These are phyloP conservation scores for Entoloma clypeatum DNA, from an alignment of 1,284 basidiomycete species.

Conservation along the genomic window DNA sequence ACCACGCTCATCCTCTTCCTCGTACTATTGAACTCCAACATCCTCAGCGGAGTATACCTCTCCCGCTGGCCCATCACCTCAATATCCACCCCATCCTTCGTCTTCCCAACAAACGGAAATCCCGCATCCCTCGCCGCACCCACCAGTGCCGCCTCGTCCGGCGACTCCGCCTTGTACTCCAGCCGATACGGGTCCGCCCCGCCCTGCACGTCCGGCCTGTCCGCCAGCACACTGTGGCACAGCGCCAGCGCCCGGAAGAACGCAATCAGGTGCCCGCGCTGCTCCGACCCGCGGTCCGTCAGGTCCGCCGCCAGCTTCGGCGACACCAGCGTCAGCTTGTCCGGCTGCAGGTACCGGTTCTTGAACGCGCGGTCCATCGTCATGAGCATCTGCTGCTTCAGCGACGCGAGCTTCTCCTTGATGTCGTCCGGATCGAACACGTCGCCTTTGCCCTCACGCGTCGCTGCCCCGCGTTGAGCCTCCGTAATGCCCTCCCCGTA, in stretches of 20 bases:
- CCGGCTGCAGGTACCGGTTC: constrained; percentile 82
- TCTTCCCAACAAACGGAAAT: constrained; percentile 84
- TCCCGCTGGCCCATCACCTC: constrained; percentile 90
- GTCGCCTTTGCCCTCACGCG: constrained; percentile 71
- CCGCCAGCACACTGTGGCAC: constrained; percentile 89
- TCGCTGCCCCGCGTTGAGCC: constrained; percentile 89
- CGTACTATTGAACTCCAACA: constrained; percentile 92
- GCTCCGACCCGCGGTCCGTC: constrained; percentile 54
- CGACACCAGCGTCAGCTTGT: constrained; percentile 87
- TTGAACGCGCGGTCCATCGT: constrained; percentile 78
- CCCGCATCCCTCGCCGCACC: constrained; percentile 89
- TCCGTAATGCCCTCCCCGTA: constrained; percentile 96
- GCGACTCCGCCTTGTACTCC: constrained; percentile 94
- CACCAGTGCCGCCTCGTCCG: constrained; percentile 94
- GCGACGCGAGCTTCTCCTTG: constrained; percentile 53
- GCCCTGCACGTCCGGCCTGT: constrained; percentile 61
- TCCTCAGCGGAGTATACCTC: constrained; percentile 73
- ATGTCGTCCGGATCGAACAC: constrained; percentile 69
- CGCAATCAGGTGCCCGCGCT: constrained; percentile 68
- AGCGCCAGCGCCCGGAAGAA: constrained; percentile 92
- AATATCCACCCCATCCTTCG: constrained; percentile 78
- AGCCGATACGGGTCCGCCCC: constrained; percentile 69
- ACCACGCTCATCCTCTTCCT: constrained; percentile 94
- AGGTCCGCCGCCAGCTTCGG: constrained; percentile 81
- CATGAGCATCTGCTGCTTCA: constrained; percentile 79